Evolutionary conservation across 2,329 filamentous ascomycete genomes (phyloP).

Genomic region (Claviceps maximensis): DNA sequence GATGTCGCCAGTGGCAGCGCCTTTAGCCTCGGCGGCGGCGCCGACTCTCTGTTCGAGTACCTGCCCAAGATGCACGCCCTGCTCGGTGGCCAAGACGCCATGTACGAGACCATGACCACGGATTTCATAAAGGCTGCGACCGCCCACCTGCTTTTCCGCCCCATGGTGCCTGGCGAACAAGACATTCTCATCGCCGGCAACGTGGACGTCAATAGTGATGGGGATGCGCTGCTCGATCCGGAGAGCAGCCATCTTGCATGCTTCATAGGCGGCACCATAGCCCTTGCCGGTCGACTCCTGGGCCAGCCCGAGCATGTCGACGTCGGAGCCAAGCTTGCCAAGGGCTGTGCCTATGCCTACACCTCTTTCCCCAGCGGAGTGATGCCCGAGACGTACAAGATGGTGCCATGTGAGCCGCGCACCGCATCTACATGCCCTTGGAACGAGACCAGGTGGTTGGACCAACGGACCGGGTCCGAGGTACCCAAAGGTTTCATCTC

Average conservation of each 20-base stretch:
- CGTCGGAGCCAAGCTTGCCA: slow-evolving; percentile 29
- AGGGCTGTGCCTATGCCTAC: slow-evolving; percentile 41
- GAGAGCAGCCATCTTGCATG: slow-evolving; percentile 35
- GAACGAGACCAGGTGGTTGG: slow-evolving; percentile 35
- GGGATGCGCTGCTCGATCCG: slow-evolving; percentile 12
- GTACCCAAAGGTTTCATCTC: slow-evolving; percentile 43
- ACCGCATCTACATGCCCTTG: slow-evolving; percentile 20
- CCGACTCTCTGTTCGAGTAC: slow-evolving; percentile 61
- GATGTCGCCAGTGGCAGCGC: slow-evolving; percentile 17
- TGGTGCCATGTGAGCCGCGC: slow-evolving; percentile 24
- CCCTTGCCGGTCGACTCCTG: slow-evolving; percentile 33
- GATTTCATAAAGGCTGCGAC: slow-evolving; percentile 41
- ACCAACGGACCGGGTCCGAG: slow-evolving; percentile 34
- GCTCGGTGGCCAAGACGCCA: slow-evolving; percentile 38
- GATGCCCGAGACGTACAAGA: slow-evolving; percentile 37
- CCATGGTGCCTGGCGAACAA: slow-evolving; percentile 40
- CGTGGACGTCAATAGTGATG: slow-evolving; percentile 13
- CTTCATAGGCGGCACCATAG: slow-evolving; percentile 38
- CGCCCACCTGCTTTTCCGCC: slow-evolving; percentile 47
- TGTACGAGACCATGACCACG: slow-evolving; percentile 45
- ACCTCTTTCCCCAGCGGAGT: slow-evolving; percentile 32
- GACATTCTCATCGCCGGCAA: slow-evolving; percentile 41
- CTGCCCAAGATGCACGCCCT: slow-evolving; percentile 75
- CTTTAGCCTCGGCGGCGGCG: slow-evolving; percentile 26
- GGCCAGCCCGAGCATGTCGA: slow-evolving; percentile 27